Conservation (phyloP, 106 monocot genomes). For the Acorus gramineus region DNA sequence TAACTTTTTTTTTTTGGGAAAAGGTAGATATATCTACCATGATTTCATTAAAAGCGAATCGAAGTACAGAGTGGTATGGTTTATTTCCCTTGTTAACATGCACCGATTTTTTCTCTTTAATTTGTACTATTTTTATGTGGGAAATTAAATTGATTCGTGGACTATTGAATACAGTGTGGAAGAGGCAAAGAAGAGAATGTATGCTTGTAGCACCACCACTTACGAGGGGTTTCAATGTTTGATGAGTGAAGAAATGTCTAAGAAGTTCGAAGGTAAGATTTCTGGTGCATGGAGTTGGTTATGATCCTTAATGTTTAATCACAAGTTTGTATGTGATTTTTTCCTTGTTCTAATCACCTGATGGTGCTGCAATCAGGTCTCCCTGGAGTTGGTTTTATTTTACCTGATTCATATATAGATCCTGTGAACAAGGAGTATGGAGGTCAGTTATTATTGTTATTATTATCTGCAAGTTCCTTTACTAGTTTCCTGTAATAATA, state of each 20-base stretch:
- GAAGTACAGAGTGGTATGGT: no score
- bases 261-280: constrained; percentile 66
- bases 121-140: neutral
- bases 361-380: constrained; percentile 40
- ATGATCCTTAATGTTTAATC: neutral
- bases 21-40: no score
- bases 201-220: constrained; percentile 94
- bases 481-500: neutral
- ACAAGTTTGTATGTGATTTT: neutral
- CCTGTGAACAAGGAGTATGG: constrained; percentile 96
- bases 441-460: constrained; percentile 33
- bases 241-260: constrained; percentile 69
- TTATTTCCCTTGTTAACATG: no score
- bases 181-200: constrained; percentile 95
- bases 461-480: no score
- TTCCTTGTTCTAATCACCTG: constrained; percentile 1
- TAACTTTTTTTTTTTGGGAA: no score
- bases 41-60: no score
- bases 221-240: constrained; percentile 83
- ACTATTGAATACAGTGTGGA: constrained; percentile 42
- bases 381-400: constrained; percentile 92
- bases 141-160: neutral
- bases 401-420: constrained; percentile 95
- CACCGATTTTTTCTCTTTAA: no score
- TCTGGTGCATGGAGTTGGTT: neutral